Base-by-base conservation (phyloP, 2,329 filamentous ascomycete species). In the Diaporthe aspalathi region DNA sequence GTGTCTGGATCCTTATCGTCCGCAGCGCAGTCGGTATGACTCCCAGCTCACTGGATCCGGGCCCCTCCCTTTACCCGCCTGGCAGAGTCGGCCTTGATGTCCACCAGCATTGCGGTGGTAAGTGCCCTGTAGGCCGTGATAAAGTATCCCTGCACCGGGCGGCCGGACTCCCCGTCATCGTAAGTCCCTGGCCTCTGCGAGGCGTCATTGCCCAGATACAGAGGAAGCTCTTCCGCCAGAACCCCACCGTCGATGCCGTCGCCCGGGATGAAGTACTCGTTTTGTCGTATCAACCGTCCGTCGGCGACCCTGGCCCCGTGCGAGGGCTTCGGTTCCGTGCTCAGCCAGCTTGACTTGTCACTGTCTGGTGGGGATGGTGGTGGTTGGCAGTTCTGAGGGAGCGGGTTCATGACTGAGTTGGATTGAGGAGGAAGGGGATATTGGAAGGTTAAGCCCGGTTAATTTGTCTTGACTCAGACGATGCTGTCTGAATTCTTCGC, bases 51-150 rank as follows among this genome's bases (percentile, higher is more conserved):
- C 53, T 20, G 14, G 17, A 0, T 4, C 12, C 27, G 35, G 1
- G 35, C 35, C 14, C 14, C 1, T 24, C 43, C 35, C 54, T 57
- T 12, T 20, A 27, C 54, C 32, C 54, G 22, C 17, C 38, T 43
- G 54, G 54, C n/a, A 3, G 54, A 57, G 16, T 43, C 54, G 54
- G 54, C 54, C 20, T 27, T 57, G 54, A 57, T 57, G 35, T 57
- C 54, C 11, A 11, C 54, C 16, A 57, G 35, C 54, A 57, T 57
- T 14, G 54, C 54, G 2, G 35, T 27, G 9, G 35, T 57, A 57
- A 57, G 54, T 4, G 14, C 22, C n/a, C 54, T 40, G n/a, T 57
- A 57, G 35, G 35, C 54, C 20, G 35, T 40, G n/a, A 57, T 27
- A 22, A 27, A 57, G 54, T 57, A 57, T 3, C 54, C 54, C 3